phyloP scores from a whole-genome alignment of 2,329 filamentous ascomycete species.

The Pseudogymnoascus sp. region DNA sequence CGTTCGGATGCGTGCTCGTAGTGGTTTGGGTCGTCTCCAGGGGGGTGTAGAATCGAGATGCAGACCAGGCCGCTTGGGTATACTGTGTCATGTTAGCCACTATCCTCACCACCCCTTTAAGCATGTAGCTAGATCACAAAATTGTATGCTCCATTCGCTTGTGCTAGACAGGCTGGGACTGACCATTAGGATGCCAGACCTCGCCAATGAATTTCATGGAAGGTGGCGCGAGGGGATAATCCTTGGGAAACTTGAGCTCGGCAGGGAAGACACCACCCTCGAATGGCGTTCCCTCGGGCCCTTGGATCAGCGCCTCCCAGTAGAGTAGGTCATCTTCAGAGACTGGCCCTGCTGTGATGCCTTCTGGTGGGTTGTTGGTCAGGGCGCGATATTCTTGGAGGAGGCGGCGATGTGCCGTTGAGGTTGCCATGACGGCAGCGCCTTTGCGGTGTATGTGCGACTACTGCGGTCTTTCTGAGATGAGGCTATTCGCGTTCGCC shows the following conservation, averaged over 20 bases:
- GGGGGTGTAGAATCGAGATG: conserved; percentile 95
- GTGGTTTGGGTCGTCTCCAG: conserved; percentile 95
- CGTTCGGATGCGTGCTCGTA: conserved; percentile 94
- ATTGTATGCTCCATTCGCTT: background rate
- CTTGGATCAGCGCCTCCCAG: conserved; percentile 95
- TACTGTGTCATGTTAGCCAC: conserved; percentile 45
- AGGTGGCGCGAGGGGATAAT: conserved; percentile 93
- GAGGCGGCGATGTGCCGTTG: conserved; percentile 67
- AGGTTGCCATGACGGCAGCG: conserved; percentile 42
- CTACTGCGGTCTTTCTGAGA: background rate
- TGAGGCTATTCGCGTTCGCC: background rate
- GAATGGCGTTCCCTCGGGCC: conserved; percentile 90
- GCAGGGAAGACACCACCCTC: conserved; percentile 94
- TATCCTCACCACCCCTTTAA: background rate
- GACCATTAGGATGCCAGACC: conserved; percentile 95
- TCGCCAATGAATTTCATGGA: conserved; percentile 93
- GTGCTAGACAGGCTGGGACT: conserved; percentile 19
- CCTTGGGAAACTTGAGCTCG: conserved; percentile 87
- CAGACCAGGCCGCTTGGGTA: conserved; percentile 89
- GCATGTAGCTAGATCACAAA: background rate
- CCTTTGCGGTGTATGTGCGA: background rate
- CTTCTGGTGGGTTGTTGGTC: conserved; percentile 91
- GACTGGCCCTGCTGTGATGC: conserved; percentile 89
- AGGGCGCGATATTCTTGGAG: conserved; percentile 95
- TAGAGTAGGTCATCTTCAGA: conserved; percentile 90